A percentile compares a stretch with the other conserved stretches of the same genome.
These are phyloP conservation scores for Exophiala mesophila DNA, from an alignment of 2,329 filamentous ascomycete genomes.

Conservation along the genomic window DNA sequence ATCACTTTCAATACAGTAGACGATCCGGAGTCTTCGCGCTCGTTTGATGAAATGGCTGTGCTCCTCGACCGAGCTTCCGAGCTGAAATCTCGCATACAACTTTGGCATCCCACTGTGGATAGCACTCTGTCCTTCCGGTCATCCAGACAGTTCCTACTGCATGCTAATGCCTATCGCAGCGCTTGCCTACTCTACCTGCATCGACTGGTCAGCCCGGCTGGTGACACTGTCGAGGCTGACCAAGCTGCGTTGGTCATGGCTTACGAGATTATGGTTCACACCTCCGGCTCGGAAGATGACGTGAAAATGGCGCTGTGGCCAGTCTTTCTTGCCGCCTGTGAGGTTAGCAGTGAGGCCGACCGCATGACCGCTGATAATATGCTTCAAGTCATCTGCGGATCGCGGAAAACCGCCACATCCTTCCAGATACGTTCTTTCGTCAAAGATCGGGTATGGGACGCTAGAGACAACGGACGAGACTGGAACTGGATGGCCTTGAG, in stretches of 20 bases:
- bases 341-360: slow-evolving; percentile 27
- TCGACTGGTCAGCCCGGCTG: slow-evolving; percentile 27
- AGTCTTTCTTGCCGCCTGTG: slow-evolving; percentile 30
- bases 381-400: slow-evolving; percentile 27
- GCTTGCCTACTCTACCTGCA: slow-evolving; percentile 29
- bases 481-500: slow-evolving; percentile 33
- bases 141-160: slow-evolving; percentile 29
- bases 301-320: slow-evolving; percentile 31
- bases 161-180: slow-evolving; percentile 29
- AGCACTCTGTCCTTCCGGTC: slow-evolving; percentile 25
- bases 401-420: slow-evolving; percentile 28
- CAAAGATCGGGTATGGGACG: slow-evolving; percentile 29
- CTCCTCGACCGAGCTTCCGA: slow-evolving; percentile 5
- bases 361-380: slow-evolving; percentile 24
- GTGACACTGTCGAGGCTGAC: slow-evolving; percentile 24
- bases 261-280: slow-evolving; percentile 30
- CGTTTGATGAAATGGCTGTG: background rate
- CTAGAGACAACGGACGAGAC: slow-evolving; percentile 25
- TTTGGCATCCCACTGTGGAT: slow-evolving; percentile 27
- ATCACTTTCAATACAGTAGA: background rate
- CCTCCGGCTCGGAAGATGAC: slow-evolving; percentile 24
- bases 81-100: slow-evolving; percentile 3
- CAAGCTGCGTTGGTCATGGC: slow-evolving; percentile 27
- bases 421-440: slow-evolving; percentile 28
- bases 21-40: background rate